phyloP scores from a whole-genome alignment of 306 rosid genomes.

The Sindora glabra region DNA sequence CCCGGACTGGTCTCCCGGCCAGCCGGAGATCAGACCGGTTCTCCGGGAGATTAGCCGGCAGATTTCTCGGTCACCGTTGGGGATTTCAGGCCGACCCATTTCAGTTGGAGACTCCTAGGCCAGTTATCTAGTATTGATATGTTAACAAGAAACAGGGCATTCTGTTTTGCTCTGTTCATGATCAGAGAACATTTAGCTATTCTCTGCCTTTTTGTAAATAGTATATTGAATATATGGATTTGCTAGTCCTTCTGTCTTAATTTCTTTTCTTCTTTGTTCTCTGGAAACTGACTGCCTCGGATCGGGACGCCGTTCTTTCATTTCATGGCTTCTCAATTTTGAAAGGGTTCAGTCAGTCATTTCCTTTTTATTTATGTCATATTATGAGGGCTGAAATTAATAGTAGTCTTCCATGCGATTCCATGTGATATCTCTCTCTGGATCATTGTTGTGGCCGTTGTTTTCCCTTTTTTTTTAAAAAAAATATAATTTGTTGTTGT shows the following conservation, averaged over 20 bases:
- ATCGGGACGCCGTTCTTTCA: not conserved
- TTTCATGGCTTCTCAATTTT: not conserved
- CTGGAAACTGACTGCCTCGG: not conserved
- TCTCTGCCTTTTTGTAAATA: constrained; percentile 12
- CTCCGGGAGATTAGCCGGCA: constrained; percentile 44
- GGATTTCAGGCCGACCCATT: constrained; percentile 44
- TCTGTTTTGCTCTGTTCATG: constrained; percentile 29
- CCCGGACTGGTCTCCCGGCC: constrained; percentile 42
- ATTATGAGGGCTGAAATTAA: too few species aligned
- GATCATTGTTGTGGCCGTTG: too few species aligned
- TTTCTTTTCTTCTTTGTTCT: not conserved
- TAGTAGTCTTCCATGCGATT: too few species aligned
- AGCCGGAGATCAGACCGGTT: constrained; percentile 50
- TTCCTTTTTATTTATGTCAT: too few species aligned
- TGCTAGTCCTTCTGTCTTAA: not conserved
- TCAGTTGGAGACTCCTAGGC: constrained; percentile 57
- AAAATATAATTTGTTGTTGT: too few species aligned
- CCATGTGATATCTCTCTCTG: too few species aligned
- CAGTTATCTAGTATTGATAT: not conserved
- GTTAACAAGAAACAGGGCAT: too few species aligned
- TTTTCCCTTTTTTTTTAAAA: too few species aligned
- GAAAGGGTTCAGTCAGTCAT: constrained; percentile 1
- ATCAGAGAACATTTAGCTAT: constrained; percentile 12
- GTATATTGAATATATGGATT: not conserved
- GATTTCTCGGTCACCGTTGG: constrained; percentile 74